phyloP scores from a whole-genome alignment of 2,329 filamentous ascomycete species.

The Penicillium sp. region DNA sequence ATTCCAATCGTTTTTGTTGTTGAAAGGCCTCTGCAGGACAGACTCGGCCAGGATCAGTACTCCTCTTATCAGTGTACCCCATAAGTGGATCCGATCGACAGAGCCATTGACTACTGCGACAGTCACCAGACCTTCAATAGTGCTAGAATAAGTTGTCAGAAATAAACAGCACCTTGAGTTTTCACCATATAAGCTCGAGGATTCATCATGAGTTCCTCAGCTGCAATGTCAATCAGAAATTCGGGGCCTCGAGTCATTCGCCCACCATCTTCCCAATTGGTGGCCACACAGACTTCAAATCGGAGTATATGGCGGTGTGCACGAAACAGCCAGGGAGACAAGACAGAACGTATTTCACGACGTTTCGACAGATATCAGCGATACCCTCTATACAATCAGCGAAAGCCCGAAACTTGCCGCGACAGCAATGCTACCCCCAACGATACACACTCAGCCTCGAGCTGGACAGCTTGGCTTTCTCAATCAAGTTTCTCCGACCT shows the following conservation, averaged over 20 bases:
- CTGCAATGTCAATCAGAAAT: conserved; percentile 10
- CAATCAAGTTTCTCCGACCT: conserved; percentile 14
- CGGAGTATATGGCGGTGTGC: conserved; percentile 15
- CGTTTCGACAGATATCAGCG: conserved; percentile 12
- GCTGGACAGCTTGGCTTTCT: conserved; percentile 5
- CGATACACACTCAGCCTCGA: not conserved
- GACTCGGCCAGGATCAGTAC: not conserved
- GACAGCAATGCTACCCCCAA: conserved; percentile 9
- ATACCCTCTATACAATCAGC: conserved; percentile 10
- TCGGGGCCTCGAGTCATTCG: conserved; percentile 6
- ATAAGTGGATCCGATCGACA: not conserved
- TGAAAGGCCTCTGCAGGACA: not conserved
- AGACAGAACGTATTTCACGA: conserved; percentile 11
- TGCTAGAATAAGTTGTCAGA: not conserved
- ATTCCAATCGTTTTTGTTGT: not conserved
- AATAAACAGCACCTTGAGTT: not conserved
- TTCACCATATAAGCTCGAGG: not conserved
- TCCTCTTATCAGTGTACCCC: not conserved
- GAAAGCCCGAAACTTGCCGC: conserved; percentile 5
- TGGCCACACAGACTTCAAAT: conserved; percentile 3
- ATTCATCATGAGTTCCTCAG: conserved; percentile 19
- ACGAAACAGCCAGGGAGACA: conserved; percentile 13
- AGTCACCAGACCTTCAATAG: not conserved
- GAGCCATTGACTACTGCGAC: not conserved
- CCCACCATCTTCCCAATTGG: conserved; percentile 13